Conservation (phyloP, 139 green algal genomes). For the Closterium sp. region DNA sequence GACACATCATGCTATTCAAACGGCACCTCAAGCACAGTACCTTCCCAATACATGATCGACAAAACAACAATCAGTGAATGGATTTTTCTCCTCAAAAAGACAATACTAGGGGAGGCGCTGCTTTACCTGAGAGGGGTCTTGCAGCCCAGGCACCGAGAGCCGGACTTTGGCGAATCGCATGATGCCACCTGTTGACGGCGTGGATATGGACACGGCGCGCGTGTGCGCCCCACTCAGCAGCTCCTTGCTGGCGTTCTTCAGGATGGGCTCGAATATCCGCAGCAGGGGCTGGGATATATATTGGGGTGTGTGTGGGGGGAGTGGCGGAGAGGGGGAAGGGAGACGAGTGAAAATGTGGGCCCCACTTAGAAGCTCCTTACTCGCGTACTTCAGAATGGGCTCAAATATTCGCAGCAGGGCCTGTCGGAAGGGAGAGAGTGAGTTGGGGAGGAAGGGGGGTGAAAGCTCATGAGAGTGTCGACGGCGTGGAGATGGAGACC, state of each 20-base stretch:
- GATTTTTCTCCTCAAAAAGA: constrained; percentile 27
- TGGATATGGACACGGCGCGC: constrained; percentile 67
- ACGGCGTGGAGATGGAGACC: constrained; percentile 73
- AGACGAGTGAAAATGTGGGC: no score
- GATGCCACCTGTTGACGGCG: constrained; percentile 84
- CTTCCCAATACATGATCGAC: background rate
- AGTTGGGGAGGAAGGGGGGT: constrained; percentile 55
- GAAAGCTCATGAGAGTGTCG: no score
- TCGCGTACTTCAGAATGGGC: constrained; percentile 85
- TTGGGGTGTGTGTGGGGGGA: no score
- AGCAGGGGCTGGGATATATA: constrained; percentile 71
- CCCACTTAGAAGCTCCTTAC: constrained; percentile 21
- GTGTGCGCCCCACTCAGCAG: constrained; percentile 78
- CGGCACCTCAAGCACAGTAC: background rate
- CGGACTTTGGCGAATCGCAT: constrained; percentile 91
- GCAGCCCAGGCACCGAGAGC: constrained; percentile 81
- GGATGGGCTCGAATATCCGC: constrained; percentile 93
- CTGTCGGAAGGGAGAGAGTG: constrained; percentile 21
- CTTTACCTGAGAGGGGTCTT: constrained; percentile 63
- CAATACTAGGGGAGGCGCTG: no score
- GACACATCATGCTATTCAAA: no score
- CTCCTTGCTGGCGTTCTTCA: constrained; percentile 75
- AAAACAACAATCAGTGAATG: background rate
- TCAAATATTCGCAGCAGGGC: constrained; percentile 94
- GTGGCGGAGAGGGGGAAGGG: no score